These are phyloP conservation scores for Pichia pseudocactophila DNA, from an alignment of 805 yeast species.

Conservation along the genomic window DNA sequence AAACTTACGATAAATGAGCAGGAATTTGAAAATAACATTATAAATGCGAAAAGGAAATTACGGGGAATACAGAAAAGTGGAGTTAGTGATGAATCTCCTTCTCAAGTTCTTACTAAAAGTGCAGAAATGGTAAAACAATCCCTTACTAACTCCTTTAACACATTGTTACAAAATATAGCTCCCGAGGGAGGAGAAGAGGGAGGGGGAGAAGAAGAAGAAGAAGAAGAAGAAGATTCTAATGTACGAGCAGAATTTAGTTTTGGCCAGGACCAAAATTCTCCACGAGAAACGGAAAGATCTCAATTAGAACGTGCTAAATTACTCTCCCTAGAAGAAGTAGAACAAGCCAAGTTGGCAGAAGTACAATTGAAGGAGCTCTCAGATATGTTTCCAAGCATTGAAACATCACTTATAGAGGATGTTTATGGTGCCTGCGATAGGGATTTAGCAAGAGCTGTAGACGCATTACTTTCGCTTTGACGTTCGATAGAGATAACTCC, in stretches of 20 bases:
- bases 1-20: constrained; percentile 53
- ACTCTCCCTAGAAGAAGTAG: constrained; percentile 26
- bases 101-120: constrained; percentile 28
- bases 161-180: constrained; percentile 15
- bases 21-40: constrained; percentile 47
- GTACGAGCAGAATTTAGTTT: no score
- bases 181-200: constrained; percentile 3
- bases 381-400: constrained; percentile 5
- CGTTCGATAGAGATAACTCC: no score
- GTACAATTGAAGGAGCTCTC: constrained; percentile 1
- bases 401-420: not conserved
- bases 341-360: constrained; percentile 25
- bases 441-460: not conserved
- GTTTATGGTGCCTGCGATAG: not conserved
- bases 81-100: constrained; percentile 24
- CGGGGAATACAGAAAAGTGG: constrained; percentile 16
- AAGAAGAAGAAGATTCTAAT: no score
- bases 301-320: constrained; percentile 21
- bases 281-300: constrained; percentile 7
- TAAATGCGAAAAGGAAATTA: constrained; percentile 32
- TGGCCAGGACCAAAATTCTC: constrained; percentile 5
- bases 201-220: no score
- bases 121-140: constrained; percentile 31
- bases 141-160: constrained; percentile 21
- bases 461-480: not conserved